Base-by-base conservation (phyloP, 371 early-diverging fungal species). In the Entomophthora muscae region DNA sequence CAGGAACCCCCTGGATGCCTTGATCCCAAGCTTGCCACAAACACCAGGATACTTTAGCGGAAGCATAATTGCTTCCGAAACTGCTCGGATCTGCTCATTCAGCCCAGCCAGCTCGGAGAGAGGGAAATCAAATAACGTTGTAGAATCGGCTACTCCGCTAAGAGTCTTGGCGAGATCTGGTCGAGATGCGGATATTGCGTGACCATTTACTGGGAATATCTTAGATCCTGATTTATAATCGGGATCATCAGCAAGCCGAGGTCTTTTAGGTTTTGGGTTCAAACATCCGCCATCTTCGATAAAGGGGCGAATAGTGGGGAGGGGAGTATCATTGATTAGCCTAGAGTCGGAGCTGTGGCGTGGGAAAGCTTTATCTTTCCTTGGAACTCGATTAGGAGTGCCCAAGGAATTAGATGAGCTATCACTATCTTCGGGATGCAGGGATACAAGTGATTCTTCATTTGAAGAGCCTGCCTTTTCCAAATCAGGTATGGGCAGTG, bases 1-100 rank as follows among this genome's bases (percentile, higher is more conserved):
- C 64, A 99, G 66, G 1, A 86, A 76, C 5, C 87, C 87, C 7
- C 76, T 69, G 0, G 88, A 82, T 13, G 82, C 74, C 29, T 69
- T 75, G 42, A 88, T 84, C 54, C 81, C 78, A 57, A 84, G 76
- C 32, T 72, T 72, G 0, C 70, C 58, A 65, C 81, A 85, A 42
- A 83, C 71, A 61, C 88, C 84, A 1, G 90, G 89, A 63, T 86
- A 85, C 3, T 81, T 63, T 7, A 88, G 75, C 17, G 90, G 89
- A 32, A 87, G 73, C 26, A 85, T 71, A 26, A 90, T 82, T 77
- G 83, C 85, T 70, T 85, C 85, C 67, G 84, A 82, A 10, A 91
- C 69, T 0, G 78, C 73, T 31, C 72, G 72, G 66, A 84, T 74
- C 55, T 70, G 73, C 27, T 77, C 74, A 63, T 78, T 78, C 32